Evolutionary conservation across 176 grass and related monocot species (phyloP), one percentile per base, ranked within the genome.

Genomic region (Avena sativa): DNA sequence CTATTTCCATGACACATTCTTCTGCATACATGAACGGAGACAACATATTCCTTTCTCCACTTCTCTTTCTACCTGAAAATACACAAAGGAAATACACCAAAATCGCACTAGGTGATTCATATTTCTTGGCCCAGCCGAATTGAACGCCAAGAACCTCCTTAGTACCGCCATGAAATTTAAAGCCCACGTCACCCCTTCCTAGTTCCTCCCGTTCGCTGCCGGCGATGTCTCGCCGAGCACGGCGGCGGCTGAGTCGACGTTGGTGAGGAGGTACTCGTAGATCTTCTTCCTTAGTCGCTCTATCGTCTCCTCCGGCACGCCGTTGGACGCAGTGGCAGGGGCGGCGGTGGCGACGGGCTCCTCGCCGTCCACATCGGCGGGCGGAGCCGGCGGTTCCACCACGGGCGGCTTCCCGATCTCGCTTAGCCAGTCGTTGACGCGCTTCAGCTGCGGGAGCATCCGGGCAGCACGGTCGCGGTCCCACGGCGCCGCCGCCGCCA

Each of bases 361-460:
- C 59, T 85, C 83, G 47, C 34, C 84, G 32, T 62, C 74, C 72
- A 68, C 53, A 26, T 58, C 85, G 63, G 78, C 21, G 0, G 52
- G 15, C 20, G 67, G 60, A 44, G 67, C 72, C 25, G 32, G 23
- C 20, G 84, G 25, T 53, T 92, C 93, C 26, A 76, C 73, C 73
- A 51, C 47, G 14, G 65, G 48, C 17, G 78, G 84, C 81, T 74
- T 86, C 66, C 85, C 90, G 58, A 95, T 90, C 64, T 91, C 91
- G 86, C 88, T 94, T 28, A 98, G 87, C 97, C 97, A 98, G 81
- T 96, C 92, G 84, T 98, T 95, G 57, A 98, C 96, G 65, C 86
- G 85, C 92, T 96, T 98, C 79, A 98, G 86, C 83, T 96, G 93
- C 48, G 93, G 92, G 30, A 98, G 92, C 93, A 94, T 96, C 81